Percentiles rank a stretch among this genome's conserved stretches.
phyloP scores from a whole-genome alignment of 495 filamentous ascomycete genomes.

The Penicillium manginii region DNA sequence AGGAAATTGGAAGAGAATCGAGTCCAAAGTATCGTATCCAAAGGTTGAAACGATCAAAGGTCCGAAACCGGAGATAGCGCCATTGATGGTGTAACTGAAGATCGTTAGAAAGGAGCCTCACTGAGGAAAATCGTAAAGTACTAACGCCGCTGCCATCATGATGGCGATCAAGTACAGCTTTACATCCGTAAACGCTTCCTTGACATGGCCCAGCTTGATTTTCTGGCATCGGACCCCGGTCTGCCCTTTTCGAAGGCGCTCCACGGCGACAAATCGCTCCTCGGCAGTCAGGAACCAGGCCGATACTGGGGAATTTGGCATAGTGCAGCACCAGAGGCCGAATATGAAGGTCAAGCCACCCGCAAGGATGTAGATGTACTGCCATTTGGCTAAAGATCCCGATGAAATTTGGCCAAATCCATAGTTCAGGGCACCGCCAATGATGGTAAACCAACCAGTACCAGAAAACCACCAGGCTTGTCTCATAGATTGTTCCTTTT shows the following conservation, averaged over 20 bases:
- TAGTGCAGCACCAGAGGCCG: constrained; percentile 62
- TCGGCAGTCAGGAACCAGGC: constrained; percentile 58
- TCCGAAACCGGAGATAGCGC: constrained; percentile 76
- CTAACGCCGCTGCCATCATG: constrained; percentile 61
- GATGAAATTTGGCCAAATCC: constrained; percentile 67
- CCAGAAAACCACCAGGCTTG: constrained; percentile 73
- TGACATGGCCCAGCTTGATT: constrained; percentile 54
- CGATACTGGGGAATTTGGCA: constrained; percentile 55
- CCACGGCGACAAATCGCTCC: constrained; percentile 57
- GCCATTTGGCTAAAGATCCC: constrained; percentile 61
- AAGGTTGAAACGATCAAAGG: constrained; percentile 76
- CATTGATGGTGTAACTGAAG: constrained; percentile 68
- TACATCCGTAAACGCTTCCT: constrained; percentile 50
- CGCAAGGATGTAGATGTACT: constrained; percentile 71
- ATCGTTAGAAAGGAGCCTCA: background rate
- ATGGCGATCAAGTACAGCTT: constrained; percentile 58
- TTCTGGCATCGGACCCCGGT: constrained; percentile 57
- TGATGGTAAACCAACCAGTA: constrained; percentile 68
- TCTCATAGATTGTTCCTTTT: constrained; percentile 66
- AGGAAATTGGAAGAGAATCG: constrained; percentile 75
- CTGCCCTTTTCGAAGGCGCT: constrained; percentile 55
- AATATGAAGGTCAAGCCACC: constrained; percentile 66
- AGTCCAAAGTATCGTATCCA: constrained; percentile 65
- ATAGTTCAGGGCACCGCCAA: constrained; percentile 69
- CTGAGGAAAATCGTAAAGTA: background rate